Evolutionary conservation across 1,284 basidiomycete species (phyloP).

Genomic region (Stygiomarasmius scandens): DNA sequence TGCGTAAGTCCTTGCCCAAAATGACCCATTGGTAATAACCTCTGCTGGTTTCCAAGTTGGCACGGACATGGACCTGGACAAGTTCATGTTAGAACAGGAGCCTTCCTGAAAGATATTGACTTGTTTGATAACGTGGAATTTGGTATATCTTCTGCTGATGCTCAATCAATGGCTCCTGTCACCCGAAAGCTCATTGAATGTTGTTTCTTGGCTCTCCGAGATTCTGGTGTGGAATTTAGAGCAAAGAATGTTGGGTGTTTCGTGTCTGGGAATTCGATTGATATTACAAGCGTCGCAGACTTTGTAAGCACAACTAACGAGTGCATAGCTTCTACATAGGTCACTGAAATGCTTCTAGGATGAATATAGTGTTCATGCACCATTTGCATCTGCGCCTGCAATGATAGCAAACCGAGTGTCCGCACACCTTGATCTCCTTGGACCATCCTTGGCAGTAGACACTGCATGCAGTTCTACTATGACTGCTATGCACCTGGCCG

Average conservation of each 20-base stretch:
- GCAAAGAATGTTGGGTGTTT: slow-evolving; percentile 36
- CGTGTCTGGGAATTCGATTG: slow-evolving; percentile 25
- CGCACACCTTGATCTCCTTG: slow-evolving; percentile 35
- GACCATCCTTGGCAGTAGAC: slow-evolving; percentile 27
- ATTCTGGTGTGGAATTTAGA: slow-evolving; percentile 41
- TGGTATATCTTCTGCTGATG: slow-evolving; percentile 34
- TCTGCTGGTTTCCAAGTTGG: slow-evolving; percentile 15
- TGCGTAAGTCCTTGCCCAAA: slow-evolving; percentile 24
- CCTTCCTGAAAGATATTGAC: slow-evolving; percentile 35
- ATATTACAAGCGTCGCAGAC: slow-evolving; percentile 19
- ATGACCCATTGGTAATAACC: not conserved
- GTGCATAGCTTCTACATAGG: too few species aligned
- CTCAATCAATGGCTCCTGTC: slow-evolving; percentile 19
- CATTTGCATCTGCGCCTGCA: slow-evolving; percentile 27
- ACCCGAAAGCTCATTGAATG: slow-evolving; percentile 35
- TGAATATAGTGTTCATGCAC: slow-evolving; percentile 26
- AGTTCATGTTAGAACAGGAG: slow-evolving; percentile 25
- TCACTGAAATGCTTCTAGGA: too few species aligned
- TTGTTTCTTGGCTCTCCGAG: slow-evolving; percentile 34
- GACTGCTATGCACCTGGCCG: slow-evolving; percentile 36
- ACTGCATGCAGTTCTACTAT: slow-evolving; percentile 38
- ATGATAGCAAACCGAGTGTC: slow-evolving; percentile 38
- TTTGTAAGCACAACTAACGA: slow-evolving; percentile 12
- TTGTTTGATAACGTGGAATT: slow-evolving; percentile 37
- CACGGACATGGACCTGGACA: slow-evolving; percentile 23